Percentiles rank a stretch among this genome's conserved stretches.
These are phyloP conservation scores for Amanita polypyramis DNA, from an alignment of 768 basidiomycete species.

Conservation along the genomic window DNA sequence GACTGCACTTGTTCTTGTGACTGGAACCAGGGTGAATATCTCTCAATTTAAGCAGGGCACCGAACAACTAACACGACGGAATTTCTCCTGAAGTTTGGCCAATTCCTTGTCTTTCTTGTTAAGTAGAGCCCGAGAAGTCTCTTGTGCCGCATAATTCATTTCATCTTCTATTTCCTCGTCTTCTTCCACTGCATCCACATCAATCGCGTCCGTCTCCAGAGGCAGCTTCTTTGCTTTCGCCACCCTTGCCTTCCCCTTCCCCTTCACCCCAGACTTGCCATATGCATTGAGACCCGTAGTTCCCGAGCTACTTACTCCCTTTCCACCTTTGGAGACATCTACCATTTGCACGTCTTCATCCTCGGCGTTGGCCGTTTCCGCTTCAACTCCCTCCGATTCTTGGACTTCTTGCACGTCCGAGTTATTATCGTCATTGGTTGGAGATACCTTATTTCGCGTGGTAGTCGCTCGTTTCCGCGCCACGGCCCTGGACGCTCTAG, in stretches of 20 bases:
- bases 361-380: slow-evolving; percentile 9
- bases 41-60: neutral
- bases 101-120: slow-evolving; percentile 6
- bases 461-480: slow-evolving; percentile 1
- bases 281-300: slow-evolving; percentile 9
- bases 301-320: slow-evolving; percentile 7
- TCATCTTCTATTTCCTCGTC: slow-evolving; percentile 15
- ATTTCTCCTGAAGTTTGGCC: slow-evolving; percentile 2
- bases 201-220: slow-evolving; percentile 12
- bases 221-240: slow-evolving; percentile 6
- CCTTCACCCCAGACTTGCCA: slow-evolving; percentile 18
- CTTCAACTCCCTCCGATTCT: slow-evolving; percentile 10
- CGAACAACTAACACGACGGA: slow-evolving; percentile 4
- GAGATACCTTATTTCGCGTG: neutral
- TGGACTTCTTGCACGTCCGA: slow-evolving; percentile 10
- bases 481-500: neutral
- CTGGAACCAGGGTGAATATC: slow-evolving; percentile 15
- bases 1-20: slow-evolving; percentile 32
- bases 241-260: slow-evolving; percentile 24
- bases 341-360: slow-evolving; percentile 9
- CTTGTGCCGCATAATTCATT: slow-evolving; percentile 9
- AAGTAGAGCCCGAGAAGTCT: slow-evolving; percentile 10
- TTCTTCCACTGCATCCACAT: slow-evolving; percentile 13
- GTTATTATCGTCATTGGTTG: neutral
- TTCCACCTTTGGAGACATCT: neutral